Conservation (phyloP, 1,284 basidiomycete genomes). For the Rugosomyces carneus region DNA sequence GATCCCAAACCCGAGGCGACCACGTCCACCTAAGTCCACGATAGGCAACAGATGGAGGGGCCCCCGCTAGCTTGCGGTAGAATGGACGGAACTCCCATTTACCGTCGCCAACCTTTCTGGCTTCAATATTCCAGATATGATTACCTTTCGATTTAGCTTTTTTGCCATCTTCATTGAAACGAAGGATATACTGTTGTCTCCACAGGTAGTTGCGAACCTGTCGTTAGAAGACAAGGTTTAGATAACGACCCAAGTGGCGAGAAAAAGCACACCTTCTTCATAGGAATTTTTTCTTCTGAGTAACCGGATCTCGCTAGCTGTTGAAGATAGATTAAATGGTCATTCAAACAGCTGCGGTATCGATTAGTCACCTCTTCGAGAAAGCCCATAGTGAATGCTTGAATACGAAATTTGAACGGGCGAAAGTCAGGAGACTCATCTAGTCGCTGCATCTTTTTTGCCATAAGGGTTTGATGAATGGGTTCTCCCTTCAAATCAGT, state of each 20-base stretch:
- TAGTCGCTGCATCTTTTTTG: slow-evolving; percentile 94
- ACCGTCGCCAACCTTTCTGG: slow-evolving; percentile 73
- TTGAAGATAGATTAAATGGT: slow-evolving; percentile 10
- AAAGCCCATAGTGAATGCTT: slow-evolving; percentile 97
- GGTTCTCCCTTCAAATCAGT: slow-evolving; percentile 93
- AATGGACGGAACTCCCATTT: slow-evolving; percentile 93
- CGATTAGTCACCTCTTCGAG: slow-evolving; percentile 70
- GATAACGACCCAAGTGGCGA: slow-evolving; percentile 4
- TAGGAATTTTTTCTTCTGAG: slow-evolving; percentile 81
- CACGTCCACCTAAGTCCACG: slow-evolving; percentile 85
- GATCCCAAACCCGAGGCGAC: slow-evolving; percentile 96
- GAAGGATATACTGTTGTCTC: slow-evolving; percentile 88
- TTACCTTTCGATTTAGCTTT: slow-evolving; percentile 99
- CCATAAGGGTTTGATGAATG: slow-evolving; percentile 98
- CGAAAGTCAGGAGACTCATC: slow-evolving; percentile 96
- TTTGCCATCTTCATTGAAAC: slow-evolving; percentile 98
- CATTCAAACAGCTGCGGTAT: background rate
- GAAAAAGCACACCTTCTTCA: slow-evolving; percentile 66
- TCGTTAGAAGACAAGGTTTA: slow-evolving; percentile 24
- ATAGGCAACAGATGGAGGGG: slow-evolving; percentile 77
- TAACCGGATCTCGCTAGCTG: slow-evolving; percentile 76
- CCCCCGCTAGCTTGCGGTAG: slow-evolving; percentile 78
- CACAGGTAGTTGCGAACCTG: slow-evolving; percentile 97
- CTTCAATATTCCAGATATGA: slow-evolving; percentile 99
- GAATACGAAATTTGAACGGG: slow-evolving; percentile 99